phyloP scores from a whole-genome alignment of 2,329 filamentous ascomycete species.

The Colletotrichum tamarilloi region DNA sequence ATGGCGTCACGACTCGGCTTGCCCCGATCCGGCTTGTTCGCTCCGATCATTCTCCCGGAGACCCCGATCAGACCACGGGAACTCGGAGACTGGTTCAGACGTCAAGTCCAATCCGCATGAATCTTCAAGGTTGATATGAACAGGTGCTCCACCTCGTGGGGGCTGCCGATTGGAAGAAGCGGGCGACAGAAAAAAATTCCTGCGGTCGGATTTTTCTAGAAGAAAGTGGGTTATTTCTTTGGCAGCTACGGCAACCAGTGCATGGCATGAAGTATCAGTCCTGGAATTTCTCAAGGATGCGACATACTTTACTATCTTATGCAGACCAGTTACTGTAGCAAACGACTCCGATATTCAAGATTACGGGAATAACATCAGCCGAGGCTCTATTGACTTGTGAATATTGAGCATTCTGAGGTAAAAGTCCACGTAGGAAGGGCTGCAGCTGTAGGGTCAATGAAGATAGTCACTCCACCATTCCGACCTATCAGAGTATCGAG shows the following conservation, averaged over 20 bases:
- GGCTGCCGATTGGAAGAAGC: not conserved
- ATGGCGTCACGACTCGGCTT: slow-evolving; percentile 11
- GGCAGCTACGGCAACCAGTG: not conserved
- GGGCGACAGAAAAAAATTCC: not conserved
- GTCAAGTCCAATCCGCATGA: not conserved
- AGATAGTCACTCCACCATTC: not conserved
- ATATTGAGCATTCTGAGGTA: too few relatives aligned
- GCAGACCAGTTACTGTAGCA: too few relatives aligned
- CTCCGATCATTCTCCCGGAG: not conserved
- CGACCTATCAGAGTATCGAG: not conserved
- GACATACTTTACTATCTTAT: too few relatives aligned
- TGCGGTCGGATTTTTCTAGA: slow-evolving; percentile 1
- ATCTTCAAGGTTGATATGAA: not conserved
- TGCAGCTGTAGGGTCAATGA: too few relatives aligned
- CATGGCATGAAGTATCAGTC: too few relatives aligned
- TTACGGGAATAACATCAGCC: too few relatives aligned
- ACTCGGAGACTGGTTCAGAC: too few relatives aligned
- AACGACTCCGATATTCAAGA: too few relatives aligned
- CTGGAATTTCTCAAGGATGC: too few relatives aligned
- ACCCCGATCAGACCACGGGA: not conserved
- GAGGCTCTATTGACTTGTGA: too few relatives aligned
- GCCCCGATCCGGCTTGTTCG: slow-evolving; percentile 2
- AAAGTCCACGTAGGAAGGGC: too few relatives aligned
- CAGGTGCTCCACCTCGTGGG: not conserved
- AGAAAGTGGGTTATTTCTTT: not conserved